Percentiles rank a stretch among this genome's conserved stretches.
These are phyloP conservation scores for Marchantia paleacea DNA, from an alignment of 225 moss, liverwort and hornwort genomes.

Conservation along the genomic window DNA sequence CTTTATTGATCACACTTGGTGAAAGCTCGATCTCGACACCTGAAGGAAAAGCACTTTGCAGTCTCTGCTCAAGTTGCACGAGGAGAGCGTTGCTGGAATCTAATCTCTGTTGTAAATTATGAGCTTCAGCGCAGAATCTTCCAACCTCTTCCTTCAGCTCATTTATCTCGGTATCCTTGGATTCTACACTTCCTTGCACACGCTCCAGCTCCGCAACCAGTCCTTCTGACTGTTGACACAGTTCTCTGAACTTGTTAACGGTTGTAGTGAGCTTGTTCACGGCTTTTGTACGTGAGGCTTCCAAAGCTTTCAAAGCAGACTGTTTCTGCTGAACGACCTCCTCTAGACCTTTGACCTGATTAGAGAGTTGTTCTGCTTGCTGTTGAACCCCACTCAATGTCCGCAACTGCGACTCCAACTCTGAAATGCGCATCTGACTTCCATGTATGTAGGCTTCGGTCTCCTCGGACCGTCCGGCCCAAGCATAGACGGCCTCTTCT, in stretches of 20 bases:
- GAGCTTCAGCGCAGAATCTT: conserved; percentile 42
- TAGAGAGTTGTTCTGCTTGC: conserved; percentile 42
- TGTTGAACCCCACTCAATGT: conserved; percentile 46
- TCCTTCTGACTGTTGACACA: conserved; percentile 79
- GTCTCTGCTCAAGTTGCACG: conserved; percentile 29
- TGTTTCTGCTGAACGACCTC: conserved; percentile 51
- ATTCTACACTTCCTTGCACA: conserved; percentile 63
- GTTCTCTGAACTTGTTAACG: conserved; percentile 71
- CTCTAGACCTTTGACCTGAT: conserved; percentile 54
- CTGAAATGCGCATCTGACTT: conserved; percentile 31
- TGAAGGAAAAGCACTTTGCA: conserved; percentile 15
- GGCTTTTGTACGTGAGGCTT: conserved; percentile 64
- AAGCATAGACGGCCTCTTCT: conserved; percentile 36
- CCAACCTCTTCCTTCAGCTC: conserved; percentile 51
- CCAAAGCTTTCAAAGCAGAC: conserved; percentile 51
- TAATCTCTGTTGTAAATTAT: conserved; percentile 34
- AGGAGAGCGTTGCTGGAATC: conserved; percentile 20
- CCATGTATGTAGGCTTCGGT: conserved; percentile 33
- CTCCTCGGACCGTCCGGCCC: conserved; percentile 37
- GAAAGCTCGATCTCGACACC: conserved; percentile 15
- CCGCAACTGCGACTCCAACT: conserved; percentile 55
- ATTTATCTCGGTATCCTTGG: conserved; percentile 63
- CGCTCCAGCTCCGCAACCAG: conserved; percentile 71
- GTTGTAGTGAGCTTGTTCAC: conserved; percentile 62
- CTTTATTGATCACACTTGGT: neutral